phyloP scores from a whole-genome alignment of 139 green algal species.

The Asterochloris sp. region DNA sequence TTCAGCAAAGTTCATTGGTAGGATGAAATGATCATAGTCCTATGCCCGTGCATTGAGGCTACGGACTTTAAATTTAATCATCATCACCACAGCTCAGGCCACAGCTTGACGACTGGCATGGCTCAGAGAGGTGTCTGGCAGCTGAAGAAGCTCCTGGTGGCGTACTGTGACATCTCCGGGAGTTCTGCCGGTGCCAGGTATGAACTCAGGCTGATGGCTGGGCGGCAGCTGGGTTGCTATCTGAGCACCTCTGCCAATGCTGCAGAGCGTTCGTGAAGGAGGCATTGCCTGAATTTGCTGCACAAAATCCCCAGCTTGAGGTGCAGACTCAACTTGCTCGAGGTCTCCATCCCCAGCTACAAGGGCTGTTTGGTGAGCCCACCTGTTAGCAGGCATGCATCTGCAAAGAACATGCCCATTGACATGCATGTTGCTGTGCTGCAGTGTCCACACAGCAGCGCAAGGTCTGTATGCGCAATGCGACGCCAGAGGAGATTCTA shows the following conservation, averaged over 20 bases:
- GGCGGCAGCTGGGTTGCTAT: too few relatives aligned
- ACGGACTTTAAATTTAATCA: too few relatives aligned
- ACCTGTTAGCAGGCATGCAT: neutral
- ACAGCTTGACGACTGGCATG: slow-evolving; percentile 15
- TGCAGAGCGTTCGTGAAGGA: slow-evolving; percentile 41
- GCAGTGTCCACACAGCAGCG: slow-evolving; percentile 26
- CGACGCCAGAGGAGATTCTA: slow-evolving; percentile 33
- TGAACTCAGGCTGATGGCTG: neutral
- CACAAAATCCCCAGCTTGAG: slow-evolving; percentile 40
- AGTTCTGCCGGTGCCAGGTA: slow-evolving; percentile 40
- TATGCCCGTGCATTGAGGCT: too few relatives aligned
- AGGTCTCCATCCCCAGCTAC: slow-evolving; percentile 32
- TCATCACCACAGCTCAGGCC: too few relatives aligned
- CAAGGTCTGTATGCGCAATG: slow-evolving; percentile 32
- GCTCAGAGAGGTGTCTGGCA: slow-evolving; percentile 42
- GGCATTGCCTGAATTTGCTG: slow-evolving; percentile 24
- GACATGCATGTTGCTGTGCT: neutral
- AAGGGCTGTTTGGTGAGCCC: slow-evolving; percentile 29
- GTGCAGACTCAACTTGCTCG: slow-evolving; percentile 16
- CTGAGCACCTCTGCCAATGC: neutral
- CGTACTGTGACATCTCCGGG: slow-evolving; percentile 36
- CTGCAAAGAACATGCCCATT: neutral
- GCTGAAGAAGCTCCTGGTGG: slow-evolving; percentile 32
- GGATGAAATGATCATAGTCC: too few relatives aligned
- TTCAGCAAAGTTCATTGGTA: too few relatives aligned